Percentiles rank a stretch among this genome's conserved stretches.
phyloP scores from a whole-genome alignment of 345 rosid species.

The Melaleuca quinquenervia region DNA sequence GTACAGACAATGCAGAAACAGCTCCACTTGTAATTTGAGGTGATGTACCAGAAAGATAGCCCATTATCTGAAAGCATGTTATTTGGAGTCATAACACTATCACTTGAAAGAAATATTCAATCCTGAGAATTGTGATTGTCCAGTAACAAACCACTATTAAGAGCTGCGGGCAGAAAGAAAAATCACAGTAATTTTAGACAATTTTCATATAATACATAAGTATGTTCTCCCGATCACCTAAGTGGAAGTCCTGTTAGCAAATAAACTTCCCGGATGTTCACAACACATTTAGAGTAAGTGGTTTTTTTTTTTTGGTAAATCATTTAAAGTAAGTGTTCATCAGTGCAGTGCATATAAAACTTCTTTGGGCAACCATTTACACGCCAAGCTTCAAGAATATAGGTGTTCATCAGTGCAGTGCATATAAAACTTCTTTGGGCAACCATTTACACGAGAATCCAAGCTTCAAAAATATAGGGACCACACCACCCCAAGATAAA shows the following conservation, averaged over 20 bases:
- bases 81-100: not conserved
- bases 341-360: not conserved
- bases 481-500: not conserved
- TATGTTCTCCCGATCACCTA: not conserved
- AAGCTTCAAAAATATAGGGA: not conserved
- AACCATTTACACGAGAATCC: not conserved
- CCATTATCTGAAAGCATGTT: slow-evolving; percentile 42
- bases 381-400: no score
- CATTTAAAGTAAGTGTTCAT: not conserved
- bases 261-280: not conserved
- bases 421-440: not conserved
- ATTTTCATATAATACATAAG: not conserved
- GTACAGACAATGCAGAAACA: slow-evolving; percentile 76
- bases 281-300: not conserved
- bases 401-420: not conserved
- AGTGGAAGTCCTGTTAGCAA: not conserved
- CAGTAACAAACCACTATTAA: not conserved
- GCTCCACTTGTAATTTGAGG: slow-evolving; percentile 96
- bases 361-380: not conserved
- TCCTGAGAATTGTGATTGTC: not conserved
- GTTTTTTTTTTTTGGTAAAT: no score
- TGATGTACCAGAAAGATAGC: slow-evolving; percentile 83
- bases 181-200: not conserved
- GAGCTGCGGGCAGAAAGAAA: not conserved
- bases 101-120: not conserved